A percentile compares a stretch with the other conserved stretches of the same genome.
Evolutionary conservation across 2,329 filamentous ascomycete genomes (phyloP).

Genomic region (Aspergillus glaucus): DNA sequence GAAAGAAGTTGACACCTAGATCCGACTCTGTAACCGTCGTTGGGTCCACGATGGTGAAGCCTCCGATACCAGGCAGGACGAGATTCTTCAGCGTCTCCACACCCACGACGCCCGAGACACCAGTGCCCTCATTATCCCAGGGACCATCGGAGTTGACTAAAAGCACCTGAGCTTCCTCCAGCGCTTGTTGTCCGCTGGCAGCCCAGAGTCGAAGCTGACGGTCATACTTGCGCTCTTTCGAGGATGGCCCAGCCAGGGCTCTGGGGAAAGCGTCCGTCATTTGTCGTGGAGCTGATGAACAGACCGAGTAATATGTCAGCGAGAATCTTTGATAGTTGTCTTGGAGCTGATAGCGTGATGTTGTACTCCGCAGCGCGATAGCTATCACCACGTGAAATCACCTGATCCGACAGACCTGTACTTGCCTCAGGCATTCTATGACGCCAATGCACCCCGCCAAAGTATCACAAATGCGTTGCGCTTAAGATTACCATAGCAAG

Average conservation of each 20-base stretch:
- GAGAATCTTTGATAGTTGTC: background rate
- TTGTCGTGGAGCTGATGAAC: background rate
- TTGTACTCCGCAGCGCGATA: background rate
- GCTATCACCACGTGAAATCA: background rate
- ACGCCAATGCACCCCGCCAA: background rate
- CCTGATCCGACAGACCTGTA: background rate
- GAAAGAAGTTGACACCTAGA: conserved; percentile 93
- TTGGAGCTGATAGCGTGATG: background rate
- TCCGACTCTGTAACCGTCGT: conserved; percentile 71
- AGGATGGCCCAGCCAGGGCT: conserved; percentile 44
- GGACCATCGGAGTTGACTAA: conserved; percentile 65
- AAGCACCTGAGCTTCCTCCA: conserved; percentile 88
- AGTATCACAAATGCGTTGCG: background rate
- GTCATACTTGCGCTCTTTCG: conserved; percentile 77
- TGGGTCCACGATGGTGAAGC: conserved; percentile 84
- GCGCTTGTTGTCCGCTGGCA: conserved; percentile 78
- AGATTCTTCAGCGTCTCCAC: conserved; percentile 94
- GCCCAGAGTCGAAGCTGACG: conserved; percentile 94
- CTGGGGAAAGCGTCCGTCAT: conserved; percentile 35
- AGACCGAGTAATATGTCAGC: background rate
- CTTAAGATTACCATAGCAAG: too few relatives aligned
- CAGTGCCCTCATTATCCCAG: conserved; percentile 26
- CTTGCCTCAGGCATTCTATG: background rate
- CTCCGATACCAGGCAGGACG: conserved; percentile 85
- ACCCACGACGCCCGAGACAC: conserved; percentile 74